phyloP scores from a whole-genome alignment of 306 rosid genomes.

The Fagus crenata region DNA sequence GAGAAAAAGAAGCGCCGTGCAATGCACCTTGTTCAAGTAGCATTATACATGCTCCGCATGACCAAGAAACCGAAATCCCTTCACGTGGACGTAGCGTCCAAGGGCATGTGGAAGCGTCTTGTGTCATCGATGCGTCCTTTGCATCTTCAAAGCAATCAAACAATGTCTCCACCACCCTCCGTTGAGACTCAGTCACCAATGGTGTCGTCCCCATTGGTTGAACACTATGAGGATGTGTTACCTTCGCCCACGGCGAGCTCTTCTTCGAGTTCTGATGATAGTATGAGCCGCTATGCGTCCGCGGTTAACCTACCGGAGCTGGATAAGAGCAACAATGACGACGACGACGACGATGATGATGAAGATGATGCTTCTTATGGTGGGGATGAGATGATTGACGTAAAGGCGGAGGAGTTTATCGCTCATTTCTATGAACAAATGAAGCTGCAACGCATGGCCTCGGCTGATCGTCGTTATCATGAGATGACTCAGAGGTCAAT shows the following conservation, averaged over 20 bases:
- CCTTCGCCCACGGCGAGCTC: conserved; percentile 22
- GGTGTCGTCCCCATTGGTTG: background rate
- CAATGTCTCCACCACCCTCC: background rate
- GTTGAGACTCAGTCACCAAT: background rate
- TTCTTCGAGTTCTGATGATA: conserved; percentile 2
- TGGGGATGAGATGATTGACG: conserved; percentile 62
- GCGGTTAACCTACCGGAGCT: conserved; percentile 57
- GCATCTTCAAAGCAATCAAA: conserved; percentile 44
- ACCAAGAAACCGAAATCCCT: conserved; percentile 37
- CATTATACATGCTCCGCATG: conserved; percentile 44
- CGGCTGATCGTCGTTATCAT: conserved; percentile 22
- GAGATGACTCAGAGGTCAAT: conserved; percentile 53
- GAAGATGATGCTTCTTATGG: background rate
- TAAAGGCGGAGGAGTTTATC: conserved; percentile 73
- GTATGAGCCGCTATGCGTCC: conserved; percentile 43
- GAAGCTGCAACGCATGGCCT: conserved; percentile 49
- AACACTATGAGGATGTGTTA: conserved; percentile 1
- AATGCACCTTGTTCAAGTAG: conserved; percentile 35
- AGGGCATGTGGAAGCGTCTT: conserved; percentile 37
- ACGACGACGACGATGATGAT: background rate
- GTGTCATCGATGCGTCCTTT: conserved; percentile 62
- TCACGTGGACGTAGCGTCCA: conserved; percentile 26
- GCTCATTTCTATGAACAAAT: conserved; percentile 68
- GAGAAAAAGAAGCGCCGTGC: conserved; percentile 34
- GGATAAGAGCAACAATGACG: conserved; percentile 8